A percentile compares a stretch with the other conserved stretches of the same genome.
Evolutionary conservation across 352 stramenopile species (phyloP).

Genomic region (Pythium scleroteichum): DNA sequence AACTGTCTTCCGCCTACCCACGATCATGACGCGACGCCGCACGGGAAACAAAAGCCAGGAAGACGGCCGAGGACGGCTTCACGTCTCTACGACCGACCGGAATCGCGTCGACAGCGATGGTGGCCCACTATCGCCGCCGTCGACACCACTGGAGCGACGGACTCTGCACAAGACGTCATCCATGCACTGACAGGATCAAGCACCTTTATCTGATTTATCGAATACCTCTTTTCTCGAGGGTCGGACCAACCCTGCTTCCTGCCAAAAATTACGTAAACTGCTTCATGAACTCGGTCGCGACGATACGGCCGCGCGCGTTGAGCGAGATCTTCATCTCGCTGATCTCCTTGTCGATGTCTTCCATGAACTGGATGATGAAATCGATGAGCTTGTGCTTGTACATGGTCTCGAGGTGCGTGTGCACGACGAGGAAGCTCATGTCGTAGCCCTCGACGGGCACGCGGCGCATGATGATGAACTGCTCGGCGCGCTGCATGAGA

Average conservation of each 20-base stretch:
- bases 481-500: slow-evolving; percentile 95
- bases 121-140: slow-evolving; percentile 8
- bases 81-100: neutral
- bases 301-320: slow-evolving; percentile 91
- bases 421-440: slow-evolving; percentile 95
- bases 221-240: neutral
- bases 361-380: slow-evolving; percentile 98
- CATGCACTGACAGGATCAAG: slow-evolving; percentile 4
- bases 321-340: slow-evolving; percentile 97
- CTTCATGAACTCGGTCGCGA: slow-evolving; percentile 95
- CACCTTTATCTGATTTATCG: neutral
- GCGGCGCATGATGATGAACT: slow-evolving; percentile 95
- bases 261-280: slow-evolving; percentile 69
- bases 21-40: slow-evolving; percentile 17
- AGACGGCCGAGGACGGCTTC: neutral
- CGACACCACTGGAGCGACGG: slow-evolving; percentile 12
- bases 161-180: slow-evolving; percentile 12
- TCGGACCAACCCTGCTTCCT: neutral
- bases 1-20: slow-evolving; percentile 52
- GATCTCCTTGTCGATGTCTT: slow-evolving; percentile 98
- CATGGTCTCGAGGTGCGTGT: slow-evolving; percentile 94
- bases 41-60: neutral
- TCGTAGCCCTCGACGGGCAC: slow-evolving; percentile 93
- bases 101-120: slow-evolving; percentile 17
- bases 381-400: slow-evolving; percentile 97